A percentile compares a stretch with the other conserved stretches of the same genome.
Evolutionary conservation across 2,329 filamentous ascomycete species (phyloP).

Genomic region (Penicillium corylophilum): DNA sequence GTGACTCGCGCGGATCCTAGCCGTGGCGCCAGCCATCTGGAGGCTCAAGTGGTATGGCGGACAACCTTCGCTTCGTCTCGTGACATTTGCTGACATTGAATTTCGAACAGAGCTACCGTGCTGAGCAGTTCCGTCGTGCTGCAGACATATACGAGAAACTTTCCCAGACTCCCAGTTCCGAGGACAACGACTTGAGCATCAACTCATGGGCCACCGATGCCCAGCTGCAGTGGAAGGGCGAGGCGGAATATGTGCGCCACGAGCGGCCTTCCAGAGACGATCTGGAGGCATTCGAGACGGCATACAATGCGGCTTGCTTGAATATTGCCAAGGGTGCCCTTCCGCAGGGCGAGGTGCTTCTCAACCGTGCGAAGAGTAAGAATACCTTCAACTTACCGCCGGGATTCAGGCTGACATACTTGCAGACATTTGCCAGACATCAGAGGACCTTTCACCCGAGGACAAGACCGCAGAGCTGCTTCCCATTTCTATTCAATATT

Average conservation of each 20-base stretch:
- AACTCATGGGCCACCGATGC: constrained; percentile 62
- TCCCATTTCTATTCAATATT: constrained; percentile 60
- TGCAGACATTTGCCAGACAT: constrained; percentile 57
- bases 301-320: constrained; percentile 64
- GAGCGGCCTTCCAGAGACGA: constrained; percentile 58
- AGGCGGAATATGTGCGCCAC: constrained; percentile 51
- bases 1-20: constrained; percentile 43
- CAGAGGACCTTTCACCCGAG: constrained; percentile 59
- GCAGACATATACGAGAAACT: constrained; percentile 56
- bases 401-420: constrained; percentile 6
- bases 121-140: constrained; percentile 58
- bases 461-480: constrained; percentile 61
- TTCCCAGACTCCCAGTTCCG: constrained; percentile 44
- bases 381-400: background rate
- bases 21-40: constrained; percentile 58
- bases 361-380: constrained; percentile 58
- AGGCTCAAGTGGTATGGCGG: constrained; percentile 58
- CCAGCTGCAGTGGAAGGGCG: constrained; percentile 60
- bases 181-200: constrained; percentile 61
- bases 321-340: constrained; percentile 62
- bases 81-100: background rate
- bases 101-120: constrained; percentile 49
- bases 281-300: constrained; percentile 63
- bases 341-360: constrained; percentile 56
- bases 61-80: background rate